These are phyloP conservation scores for Alternaria tenuissima DNA, from an alignment of 2,329 filamentous ascomycete genomes.

Conservation along the genomic window DNA sequence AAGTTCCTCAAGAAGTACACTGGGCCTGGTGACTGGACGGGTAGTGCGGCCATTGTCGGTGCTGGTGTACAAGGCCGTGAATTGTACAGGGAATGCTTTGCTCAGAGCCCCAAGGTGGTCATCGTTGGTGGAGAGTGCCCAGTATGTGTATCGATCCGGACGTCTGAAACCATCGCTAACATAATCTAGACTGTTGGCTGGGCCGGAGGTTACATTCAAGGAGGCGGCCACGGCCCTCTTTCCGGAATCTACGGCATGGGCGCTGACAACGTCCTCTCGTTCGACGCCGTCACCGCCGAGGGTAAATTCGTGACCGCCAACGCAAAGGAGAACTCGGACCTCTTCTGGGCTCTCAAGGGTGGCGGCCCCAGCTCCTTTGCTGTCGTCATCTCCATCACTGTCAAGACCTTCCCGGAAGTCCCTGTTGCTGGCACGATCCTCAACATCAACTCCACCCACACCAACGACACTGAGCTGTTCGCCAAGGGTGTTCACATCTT, in stretches of 20 bases:
- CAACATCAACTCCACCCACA: conserved; percentile 49
- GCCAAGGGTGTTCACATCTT: conserved; percentile 43
- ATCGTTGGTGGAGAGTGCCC: conserved; percentile 51
- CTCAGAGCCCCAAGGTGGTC: conserved; percentile 40
- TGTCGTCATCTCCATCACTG: conserved; percentile 42
- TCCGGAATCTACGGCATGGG: conserved; percentile 49
- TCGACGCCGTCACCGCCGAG: conserved; percentile 50
- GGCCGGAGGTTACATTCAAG: conserved; percentile 55
- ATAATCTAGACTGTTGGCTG: conserved; percentile 46
- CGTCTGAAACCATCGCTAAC: conserved; percentile 6
- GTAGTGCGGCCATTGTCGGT: conserved; percentile 42
- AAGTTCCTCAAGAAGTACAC: conserved; percentile 41
- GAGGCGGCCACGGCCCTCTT: conserved; percentile 55
- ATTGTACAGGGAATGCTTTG: conserved; percentile 41
- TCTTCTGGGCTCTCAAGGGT: conserved; percentile 50
- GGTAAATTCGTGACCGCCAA: conserved; percentile 46
- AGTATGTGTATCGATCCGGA: conserved; percentile 19
- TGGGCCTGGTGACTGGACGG: conserved; percentile 45
- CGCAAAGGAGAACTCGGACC: conserved; percentile 45
- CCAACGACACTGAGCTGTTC: conserved; percentile 41
- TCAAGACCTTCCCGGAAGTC: conserved; percentile 46
- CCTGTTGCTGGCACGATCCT: conserved; percentile 44
- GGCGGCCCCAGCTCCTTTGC: conserved; percentile 45
- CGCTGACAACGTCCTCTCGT: conserved; percentile 50
- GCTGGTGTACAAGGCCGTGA: conserved; percentile 49